Conservation (phyloP, 106 monocot genomes). For the Dendrobium chrysotoxum region DNA sequence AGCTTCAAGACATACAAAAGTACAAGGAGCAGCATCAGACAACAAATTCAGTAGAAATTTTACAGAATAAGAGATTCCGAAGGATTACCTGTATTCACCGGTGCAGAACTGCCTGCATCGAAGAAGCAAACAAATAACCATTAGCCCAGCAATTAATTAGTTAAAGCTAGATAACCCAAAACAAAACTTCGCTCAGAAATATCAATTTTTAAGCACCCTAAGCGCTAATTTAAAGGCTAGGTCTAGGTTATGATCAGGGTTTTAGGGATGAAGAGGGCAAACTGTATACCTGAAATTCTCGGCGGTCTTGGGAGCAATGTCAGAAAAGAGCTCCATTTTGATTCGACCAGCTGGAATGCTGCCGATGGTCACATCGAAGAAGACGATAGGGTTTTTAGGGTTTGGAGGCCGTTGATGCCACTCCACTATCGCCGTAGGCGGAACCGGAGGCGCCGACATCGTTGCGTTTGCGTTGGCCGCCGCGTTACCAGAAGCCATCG, state of each 20-base stretch:
- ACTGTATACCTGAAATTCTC: slow-evolving; percentile 77
- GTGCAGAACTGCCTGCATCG: slow-evolving; percentile 88
- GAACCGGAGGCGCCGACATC: slow-evolving; percentile 11
- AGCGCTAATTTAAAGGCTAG: background rate
- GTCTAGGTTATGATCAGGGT: background rate
- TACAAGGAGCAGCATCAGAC: background rate
- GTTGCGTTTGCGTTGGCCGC: slow-evolving; percentile 11
- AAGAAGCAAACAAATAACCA: slow-evolving; percentile 16
- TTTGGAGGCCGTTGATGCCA: slow-evolving; percentile 88
- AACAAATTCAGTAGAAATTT: background rate
- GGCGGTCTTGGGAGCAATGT: slow-evolving; percentile 86
- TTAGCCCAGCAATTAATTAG: background rate
- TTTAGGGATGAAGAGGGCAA: background rate
- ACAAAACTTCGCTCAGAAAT: background rate
- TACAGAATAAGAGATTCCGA: background rate
- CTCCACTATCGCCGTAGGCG: slow-evolving; percentile 46
- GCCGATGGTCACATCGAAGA: slow-evolving; percentile 98
- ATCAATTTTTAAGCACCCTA: background rate
- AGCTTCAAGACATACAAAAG: background rate
- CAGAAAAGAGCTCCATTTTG: slow-evolving; percentile 99
- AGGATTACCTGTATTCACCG: slow-evolving; percentile 76
- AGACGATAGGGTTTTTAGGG: slow-evolving; percentile 92
- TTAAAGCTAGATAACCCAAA: background rate
- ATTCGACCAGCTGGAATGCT: slow-evolving; percentile 84
- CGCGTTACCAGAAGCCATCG: background rate